phyloP scores from a whole-genome alignment of 1,139 yeast genomes.

The Debaryomyces sp. region DNA sequence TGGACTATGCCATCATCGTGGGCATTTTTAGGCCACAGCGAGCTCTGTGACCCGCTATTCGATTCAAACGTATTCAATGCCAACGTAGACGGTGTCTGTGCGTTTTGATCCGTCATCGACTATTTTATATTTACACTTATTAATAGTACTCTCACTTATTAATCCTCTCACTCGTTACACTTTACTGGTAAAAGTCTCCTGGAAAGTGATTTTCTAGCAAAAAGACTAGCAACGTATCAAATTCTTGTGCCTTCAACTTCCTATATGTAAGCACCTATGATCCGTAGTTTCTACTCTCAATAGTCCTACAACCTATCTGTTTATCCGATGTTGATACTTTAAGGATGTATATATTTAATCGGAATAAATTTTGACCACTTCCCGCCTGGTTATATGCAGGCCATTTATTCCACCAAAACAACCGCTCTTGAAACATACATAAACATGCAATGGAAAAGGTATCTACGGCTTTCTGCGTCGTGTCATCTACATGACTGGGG shows the following conservation, averaged over 20 bases:
- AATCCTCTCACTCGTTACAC: no score
- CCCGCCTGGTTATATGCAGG: background rate
- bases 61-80: background rate
- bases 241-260: background rate
- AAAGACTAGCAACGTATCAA: background rate
- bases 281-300: background rate
- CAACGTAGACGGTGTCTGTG: background rate
- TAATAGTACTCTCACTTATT: background rate
- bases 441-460: background rate
- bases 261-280: background rate
- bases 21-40: background rate
- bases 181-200: no score
- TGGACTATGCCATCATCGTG: background rate
- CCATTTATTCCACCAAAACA: background rate
- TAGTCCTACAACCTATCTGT: background rate
- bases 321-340: background rate
- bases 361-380: background rate
- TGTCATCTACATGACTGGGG: background rate
- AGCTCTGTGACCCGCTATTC: constrained; percentile 1
- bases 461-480: background rate
- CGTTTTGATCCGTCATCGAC: background rate
- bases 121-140: background rate
- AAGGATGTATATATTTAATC: background rate
- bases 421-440: background rate
- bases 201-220: background rate